Evolutionary conservation across 1,139 yeast species (phyloP).

Genomic region (Scheffersomyces stambukii): DNA sequence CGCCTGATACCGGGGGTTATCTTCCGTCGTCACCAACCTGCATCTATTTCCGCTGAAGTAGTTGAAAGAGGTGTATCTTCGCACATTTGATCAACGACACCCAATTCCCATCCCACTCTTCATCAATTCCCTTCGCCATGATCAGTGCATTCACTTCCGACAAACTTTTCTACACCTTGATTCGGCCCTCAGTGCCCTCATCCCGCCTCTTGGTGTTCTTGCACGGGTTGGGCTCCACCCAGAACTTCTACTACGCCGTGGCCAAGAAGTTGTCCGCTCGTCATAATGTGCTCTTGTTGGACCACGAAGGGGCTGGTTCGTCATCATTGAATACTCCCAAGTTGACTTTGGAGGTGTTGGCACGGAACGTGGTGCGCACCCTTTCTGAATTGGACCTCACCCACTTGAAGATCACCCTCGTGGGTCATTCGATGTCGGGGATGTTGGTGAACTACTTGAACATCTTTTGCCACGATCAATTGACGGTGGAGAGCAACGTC

Average conservation of each 20-base stretch:
- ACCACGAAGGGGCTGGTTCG: constrained; percentile 21
- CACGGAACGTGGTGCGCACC: constrained; percentile 14
- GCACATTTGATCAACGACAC: too few species aligned
- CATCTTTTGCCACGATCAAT: constrained; percentile 3
- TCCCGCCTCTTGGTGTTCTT: constrained; percentile 13
- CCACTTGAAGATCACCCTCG: constrained; percentile 11
- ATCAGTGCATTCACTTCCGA: constrained; percentile 6
- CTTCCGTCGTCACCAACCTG: background rate
- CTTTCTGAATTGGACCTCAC: constrained; percentile 12
- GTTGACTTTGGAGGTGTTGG: constrained; percentile 15
- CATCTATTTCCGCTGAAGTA: too few species aligned
- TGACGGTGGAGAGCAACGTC: constrained; percentile 12
- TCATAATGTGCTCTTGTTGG: constrained; percentile 18
- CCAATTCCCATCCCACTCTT: too few species aligned
- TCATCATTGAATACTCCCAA: constrained; percentile 11
- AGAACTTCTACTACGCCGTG: constrained; percentile 18
- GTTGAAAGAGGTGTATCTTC: too few species aligned
- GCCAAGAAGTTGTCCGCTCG: constrained; percentile 12
- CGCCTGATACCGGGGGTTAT: too few species aligned
- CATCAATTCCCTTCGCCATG: constrained; percentile 2
- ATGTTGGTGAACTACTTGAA: constrained; percentile 18
- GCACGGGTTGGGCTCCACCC: constrained; percentile 26
- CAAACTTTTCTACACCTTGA: constrained; percentile 7
- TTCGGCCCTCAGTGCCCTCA: constrained; percentile 4
- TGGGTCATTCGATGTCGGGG: constrained; percentile 29